Conservation (phyloP, 2,329 filamentous ascomycete genomes). For the Aspergillus pseudonomiae region DNA sequence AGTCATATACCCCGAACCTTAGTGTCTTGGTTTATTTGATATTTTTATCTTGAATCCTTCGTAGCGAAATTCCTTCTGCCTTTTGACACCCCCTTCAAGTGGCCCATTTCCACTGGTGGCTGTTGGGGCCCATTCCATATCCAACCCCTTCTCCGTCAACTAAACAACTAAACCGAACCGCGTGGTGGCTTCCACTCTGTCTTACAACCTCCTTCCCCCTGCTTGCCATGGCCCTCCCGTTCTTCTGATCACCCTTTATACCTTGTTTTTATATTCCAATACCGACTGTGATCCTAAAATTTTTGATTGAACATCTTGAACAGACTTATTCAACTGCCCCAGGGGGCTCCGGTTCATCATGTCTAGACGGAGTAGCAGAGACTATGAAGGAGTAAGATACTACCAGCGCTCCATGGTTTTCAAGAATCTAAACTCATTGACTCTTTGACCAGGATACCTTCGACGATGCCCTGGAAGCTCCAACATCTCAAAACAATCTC, state of each 20-base stretch:
- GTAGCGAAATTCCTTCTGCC: slow-evolving; percentile 9
- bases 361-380: slow-evolving; percentile 43
- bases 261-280: background rate
- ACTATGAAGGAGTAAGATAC: slow-evolving; percentile 46
- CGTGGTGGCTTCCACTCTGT: slow-evolving; percentile 13
- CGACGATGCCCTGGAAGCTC: slow-evolving; percentile 70
- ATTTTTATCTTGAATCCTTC: slow-evolving; percentile 9
- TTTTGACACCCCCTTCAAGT: slow-evolving; percentile 10
- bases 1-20: background rate
- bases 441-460: slow-evolving; percentile 67
- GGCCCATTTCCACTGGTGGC: slow-evolving; percentile 16
- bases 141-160: slow-evolving; percentile 8
- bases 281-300: background rate
- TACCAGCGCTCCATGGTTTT: background rate
- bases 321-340: slow-evolving; percentile 11
- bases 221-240: slow-evolving; percentile 23
- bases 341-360: slow-evolving; percentile 25
- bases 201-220: slow-evolving; percentile 11
- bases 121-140: slow-evolving; percentile 14
- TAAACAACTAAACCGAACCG: slow-evolving; percentile 5
- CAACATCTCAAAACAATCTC: slow-evolving; percentile 31
- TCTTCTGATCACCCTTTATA: slow-evolving; percentile 6
- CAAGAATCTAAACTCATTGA: slow-evolving; percentile 6
- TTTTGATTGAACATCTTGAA: slow-evolving; percentile 6
- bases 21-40: background rate